A percentile compares a stretch with the other conserved stretches of the same genome.
phyloP scores from a whole-genome alignment of 2,329 filamentous ascomycete species.

The Botryosphaeria dothidea region DNA sequence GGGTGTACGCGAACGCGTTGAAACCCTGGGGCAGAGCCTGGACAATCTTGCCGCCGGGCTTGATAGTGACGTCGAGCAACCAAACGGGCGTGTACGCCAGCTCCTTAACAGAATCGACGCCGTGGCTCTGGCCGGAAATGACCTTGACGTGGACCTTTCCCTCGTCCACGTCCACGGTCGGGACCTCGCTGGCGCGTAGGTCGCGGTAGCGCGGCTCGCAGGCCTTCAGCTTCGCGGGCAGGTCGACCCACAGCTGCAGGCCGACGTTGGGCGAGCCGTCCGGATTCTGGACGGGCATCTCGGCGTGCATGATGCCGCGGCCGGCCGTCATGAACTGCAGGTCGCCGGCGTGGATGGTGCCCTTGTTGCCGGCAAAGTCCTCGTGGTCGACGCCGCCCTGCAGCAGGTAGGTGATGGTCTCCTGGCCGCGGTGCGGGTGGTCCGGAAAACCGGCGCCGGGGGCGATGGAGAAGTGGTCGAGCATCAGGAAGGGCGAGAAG shows the following conservation, averaged over 20 bases:
- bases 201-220: conserved; percentile 94
- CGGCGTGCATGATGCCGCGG: conserved; percentile 86
- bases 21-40: conserved; percentile 78
- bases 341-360: conserved; percentile 83
- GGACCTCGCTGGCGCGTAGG: conserved; percentile 76
- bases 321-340: conserved; percentile 98
- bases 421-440: conserved; percentile 79
- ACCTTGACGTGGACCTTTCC: conserved; percentile 81
- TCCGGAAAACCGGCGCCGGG: conserved; percentile 88
- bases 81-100: conserved; percentile 97
- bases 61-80: conserved; percentile 80
- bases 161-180: conserved; percentile 68
- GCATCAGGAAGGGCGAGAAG: conserved; percentile 92
- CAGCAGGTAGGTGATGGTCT: conserved; percentile 90
- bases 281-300: conserved; percentile 82
- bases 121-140: conserved; percentile 82
- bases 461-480: conserved; percentile 84
- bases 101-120: conserved; percentile 83
- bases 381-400: conserved; percentile 85
- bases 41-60: conserved; percentile 74
- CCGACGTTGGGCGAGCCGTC: conserved; percentile 80
- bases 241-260: conserved; percentile 93
- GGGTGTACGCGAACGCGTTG: conserved; percentile 87
- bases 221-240: conserved; percentile 77
- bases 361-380: conserved; percentile 83